Percentiles rank a stretch among this genome's conserved stretches.
Evolutionary conservation across 1,284 basidiomycete genomes (phyloP).

Genomic region (Pseudozyma sp.): DNA sequence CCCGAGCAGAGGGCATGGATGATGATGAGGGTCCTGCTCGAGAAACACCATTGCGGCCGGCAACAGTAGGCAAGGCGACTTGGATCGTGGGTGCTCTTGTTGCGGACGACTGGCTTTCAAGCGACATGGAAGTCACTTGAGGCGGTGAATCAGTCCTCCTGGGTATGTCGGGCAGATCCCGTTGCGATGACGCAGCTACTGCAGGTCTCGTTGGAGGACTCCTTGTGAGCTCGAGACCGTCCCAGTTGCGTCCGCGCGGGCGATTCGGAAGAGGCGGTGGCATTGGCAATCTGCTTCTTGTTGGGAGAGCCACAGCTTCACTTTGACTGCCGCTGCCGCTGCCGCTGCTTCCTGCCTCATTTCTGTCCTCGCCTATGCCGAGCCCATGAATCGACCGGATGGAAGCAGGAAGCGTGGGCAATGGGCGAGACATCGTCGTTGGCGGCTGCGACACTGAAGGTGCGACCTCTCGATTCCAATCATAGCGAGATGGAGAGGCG

Average conservation of each 20-base stretch:
- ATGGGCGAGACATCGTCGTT: conserved; percentile 3
- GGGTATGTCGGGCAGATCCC: not conserved
- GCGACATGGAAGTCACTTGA: not conserved
- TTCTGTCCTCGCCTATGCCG: conserved; percentile 12
- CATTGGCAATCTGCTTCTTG: conserved; percentile 13
- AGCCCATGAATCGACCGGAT: conserved; percentile 17
- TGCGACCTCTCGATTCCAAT: not conserved
- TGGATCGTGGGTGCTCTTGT: too few species aligned
- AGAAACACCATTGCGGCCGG: not conserved
- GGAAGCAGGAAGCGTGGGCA: conserved; percentile 21
- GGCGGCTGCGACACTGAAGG: not conserved
- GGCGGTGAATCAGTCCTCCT: not conserved
- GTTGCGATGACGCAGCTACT: not conserved
- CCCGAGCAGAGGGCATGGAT: not conserved
- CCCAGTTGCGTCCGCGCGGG: conserved; percentile 22
- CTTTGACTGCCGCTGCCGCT: not conserved
- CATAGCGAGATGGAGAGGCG: not conserved
- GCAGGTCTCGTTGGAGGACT: not conserved
- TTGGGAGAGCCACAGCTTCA: not conserved
- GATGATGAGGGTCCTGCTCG: not conserved
- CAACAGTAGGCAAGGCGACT: too few species aligned
- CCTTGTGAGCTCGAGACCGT: not conserved
- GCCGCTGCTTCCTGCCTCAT: not conserved
- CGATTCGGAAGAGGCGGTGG: conserved; percentile 35
- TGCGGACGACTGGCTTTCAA: too few species aligned